phyloP scores from a whole-genome alignment of 352 stramenopile species.

The Aphanomyces euteiches region DNA sequence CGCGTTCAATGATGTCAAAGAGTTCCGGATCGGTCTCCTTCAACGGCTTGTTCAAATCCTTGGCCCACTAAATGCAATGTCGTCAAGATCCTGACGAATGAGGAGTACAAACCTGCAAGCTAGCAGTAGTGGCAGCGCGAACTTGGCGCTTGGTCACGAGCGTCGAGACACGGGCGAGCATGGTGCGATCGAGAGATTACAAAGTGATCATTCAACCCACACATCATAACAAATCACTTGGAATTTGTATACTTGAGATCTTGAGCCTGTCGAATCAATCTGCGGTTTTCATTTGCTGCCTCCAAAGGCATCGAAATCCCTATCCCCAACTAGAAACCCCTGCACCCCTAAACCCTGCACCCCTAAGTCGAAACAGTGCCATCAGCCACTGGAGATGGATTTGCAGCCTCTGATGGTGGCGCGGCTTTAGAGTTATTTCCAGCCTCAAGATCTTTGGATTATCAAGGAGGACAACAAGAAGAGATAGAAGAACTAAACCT shows the following conservation, averaged over 20 bases:
- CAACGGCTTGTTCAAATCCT: conserved; percentile 85
- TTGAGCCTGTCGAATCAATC: not conserved
- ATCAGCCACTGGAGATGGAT: too few relatives aligned
- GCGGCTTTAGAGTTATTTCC: too few relatives aligned
- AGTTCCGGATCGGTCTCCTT: conserved; percentile 89
- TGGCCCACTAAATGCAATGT: conserved; percentile 43
- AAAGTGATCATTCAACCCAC: not conserved
- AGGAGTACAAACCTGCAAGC: conserved; percentile 23
- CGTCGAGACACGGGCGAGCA: conserved; percentile 20
- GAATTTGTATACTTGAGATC: conserved; percentile 20
- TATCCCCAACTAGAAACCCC: too few relatives aligned
- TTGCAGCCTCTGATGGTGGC: too few relatives aligned
- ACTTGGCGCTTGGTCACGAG: conserved; percentile 17
- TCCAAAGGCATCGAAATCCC: not conserved
- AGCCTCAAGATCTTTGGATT: too few relatives aligned
- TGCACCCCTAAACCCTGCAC: too few relatives aligned
- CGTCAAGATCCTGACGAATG: not conserved
- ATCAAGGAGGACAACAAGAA: too few relatives aligned
- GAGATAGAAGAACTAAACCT: too few relatives aligned
- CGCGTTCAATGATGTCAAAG: conserved; percentile 94
- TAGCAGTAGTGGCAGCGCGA: conserved; percentile 17
- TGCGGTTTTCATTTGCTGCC: not conserved
- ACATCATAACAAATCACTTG: conserved; percentile 11
- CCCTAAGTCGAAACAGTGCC: too few relatives aligned
- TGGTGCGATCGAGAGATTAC: conserved; percentile 21